A percentile compares a stretch with the other conserved stretches of the same genome.
Evolutionary conservation across 2,329 filamentous ascomycete genomes (phyloP).

Genomic region (Aureobasidium namibiae): DNA sequence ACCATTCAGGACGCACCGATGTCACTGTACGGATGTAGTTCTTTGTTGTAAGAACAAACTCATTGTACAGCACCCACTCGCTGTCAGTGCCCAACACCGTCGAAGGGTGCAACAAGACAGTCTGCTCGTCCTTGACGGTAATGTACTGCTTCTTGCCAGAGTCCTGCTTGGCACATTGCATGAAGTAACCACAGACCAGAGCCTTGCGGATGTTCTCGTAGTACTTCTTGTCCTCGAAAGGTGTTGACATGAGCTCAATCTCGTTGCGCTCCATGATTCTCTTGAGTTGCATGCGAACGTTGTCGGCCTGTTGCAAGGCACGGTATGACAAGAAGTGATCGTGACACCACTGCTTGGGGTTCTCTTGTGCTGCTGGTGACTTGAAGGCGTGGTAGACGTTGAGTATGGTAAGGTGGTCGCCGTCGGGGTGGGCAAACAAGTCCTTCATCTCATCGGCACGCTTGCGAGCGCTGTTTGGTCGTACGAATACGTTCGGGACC

Average conservation of each 20-base stretch:
- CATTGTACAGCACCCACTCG: constrained; percentile 97
- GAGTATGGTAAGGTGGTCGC: constrained; percentile 90
- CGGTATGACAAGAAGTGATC: constrained; percentile 91
- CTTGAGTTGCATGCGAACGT: constrained; percentile 82
- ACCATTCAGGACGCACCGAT: constrained; percentile 85
- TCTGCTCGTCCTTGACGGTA: constrained; percentile 95
- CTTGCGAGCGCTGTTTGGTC: constrained; percentile 76
- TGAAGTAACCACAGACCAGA: constrained; percentile 92
- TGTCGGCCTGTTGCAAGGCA: constrained; percentile 85
- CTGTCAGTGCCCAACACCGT: constrained; percentile 81
- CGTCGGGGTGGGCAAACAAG: constrained; percentile 84
- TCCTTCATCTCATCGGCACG: constrained; percentile 96
- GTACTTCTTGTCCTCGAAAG: constrained; percentile 93
- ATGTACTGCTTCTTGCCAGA: constrained; percentile 80
- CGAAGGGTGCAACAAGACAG: constrained; percentile 84
- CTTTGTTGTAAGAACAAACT: constrained; percentile 96
- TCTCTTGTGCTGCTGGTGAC: constrained; percentile 57
- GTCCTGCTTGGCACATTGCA: constrained; percentile 97
- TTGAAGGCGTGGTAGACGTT: constrained; percentile 99
- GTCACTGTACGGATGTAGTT: constrained; percentile 96
- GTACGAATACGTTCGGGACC: constrained; percentile 87
- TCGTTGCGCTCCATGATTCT: constrained; percentile 94
- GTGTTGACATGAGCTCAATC: constrained; percentile 77
- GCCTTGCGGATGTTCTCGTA: constrained; percentile 95
- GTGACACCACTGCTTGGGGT: constrained; percentile 88